Percentiles rank a stretch among this genome's conserved stretches.
phyloP scores from a whole-genome alignment of 768 basidiomycete genomes.

The Lentinus brumalis region DNA sequence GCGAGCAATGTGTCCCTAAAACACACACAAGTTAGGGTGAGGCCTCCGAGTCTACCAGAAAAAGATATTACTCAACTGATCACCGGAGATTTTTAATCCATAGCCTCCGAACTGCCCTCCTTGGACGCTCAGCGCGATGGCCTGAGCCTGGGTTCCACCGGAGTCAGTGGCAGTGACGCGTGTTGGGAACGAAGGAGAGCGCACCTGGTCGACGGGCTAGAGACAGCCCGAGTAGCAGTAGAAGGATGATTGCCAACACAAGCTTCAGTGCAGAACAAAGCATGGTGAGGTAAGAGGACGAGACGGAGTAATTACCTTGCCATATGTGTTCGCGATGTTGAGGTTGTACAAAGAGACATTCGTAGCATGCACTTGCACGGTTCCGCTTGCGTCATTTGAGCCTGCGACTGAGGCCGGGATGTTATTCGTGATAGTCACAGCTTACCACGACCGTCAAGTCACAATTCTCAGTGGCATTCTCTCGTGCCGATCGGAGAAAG shows the following conservation, averaged over 20 bases:
- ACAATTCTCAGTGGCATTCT: not conserved
- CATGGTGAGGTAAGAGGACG: no score
- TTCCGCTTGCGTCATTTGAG: constrained; percentile 22
- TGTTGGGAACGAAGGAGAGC: not conserved
- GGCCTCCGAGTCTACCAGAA: not conserved
- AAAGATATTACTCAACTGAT: constrained; percentile 6
- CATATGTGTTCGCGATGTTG: constrained; percentile 29
- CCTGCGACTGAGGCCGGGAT: constrained; percentile 20
- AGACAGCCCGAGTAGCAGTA: not conserved
- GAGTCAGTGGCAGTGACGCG: not conserved
- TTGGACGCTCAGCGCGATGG: constrained; percentile 26
- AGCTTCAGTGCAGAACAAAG: no score
- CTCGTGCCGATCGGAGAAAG: not conserved
- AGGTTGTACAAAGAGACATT: constrained; percentile 29
- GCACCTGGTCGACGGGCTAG: constrained; percentile 20
- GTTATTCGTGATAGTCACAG: constrained; percentile 18
- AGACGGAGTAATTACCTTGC: constrained; percentile 5
- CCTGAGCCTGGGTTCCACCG: constrained; percentile 15
- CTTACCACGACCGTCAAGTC: not conserved
- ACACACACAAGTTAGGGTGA: not conserved
- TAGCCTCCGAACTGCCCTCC: constrained; percentile 22
- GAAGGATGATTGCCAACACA: no score
- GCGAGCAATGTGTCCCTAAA: constrained; percentile 23
- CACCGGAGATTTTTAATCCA: constrained; percentile 25
- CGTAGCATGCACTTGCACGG: constrained; percentile 15